These are phyloP conservation scores for Geranium rotundifolium DNA, from an alignment of 345 rosid genomes.

Conservation along the genomic window DNA sequence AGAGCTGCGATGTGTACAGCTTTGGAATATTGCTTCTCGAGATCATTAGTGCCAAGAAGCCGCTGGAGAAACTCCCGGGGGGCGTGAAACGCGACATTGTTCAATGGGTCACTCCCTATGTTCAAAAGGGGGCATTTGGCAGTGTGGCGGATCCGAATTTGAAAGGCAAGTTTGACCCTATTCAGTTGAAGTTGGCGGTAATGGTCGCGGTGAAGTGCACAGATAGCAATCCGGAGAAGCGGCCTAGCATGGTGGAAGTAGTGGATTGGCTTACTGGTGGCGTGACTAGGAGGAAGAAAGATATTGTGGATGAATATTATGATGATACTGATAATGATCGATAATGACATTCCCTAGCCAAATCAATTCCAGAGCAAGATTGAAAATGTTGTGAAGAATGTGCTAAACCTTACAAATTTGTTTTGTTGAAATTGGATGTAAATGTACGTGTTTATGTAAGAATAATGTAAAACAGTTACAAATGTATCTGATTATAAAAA, in stretches of 20 bases:
- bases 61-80: constrained; percentile 41
- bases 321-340: background rate
- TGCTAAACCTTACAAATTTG: too few relatives aligned
- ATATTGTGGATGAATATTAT: background rate
- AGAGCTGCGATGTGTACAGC: constrained; percentile 57
- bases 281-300: constrained; percentile 17
- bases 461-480: too few relatives aligned
- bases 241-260: constrained; percentile 49
- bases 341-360: too few relatives aligned
- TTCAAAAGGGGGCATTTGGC: constrained; percentile 40
- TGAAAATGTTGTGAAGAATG: background rate
- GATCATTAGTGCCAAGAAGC: constrained; percentile 44
- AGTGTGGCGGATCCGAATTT: constrained; percentile 39
- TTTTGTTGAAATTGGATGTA: too few relatives aligned
- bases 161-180: constrained; percentile 31
- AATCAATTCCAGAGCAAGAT: background rate
- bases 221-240: constrained; percentile 29
- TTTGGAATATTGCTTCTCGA: constrained; percentile 55
- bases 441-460: too few relatives aligned
- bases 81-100: constrained; percentile 49
- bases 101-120: constrained; percentile 46
- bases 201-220: constrained; percentile 39
- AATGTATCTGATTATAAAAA: too few relatives aligned
- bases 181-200: constrained; percentile 25
- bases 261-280: constrained; percentile 43